phyloP scores from a whole-genome alignment of 2,329 filamentous ascomycete genomes.

The Hypocreales sp. region DNA sequence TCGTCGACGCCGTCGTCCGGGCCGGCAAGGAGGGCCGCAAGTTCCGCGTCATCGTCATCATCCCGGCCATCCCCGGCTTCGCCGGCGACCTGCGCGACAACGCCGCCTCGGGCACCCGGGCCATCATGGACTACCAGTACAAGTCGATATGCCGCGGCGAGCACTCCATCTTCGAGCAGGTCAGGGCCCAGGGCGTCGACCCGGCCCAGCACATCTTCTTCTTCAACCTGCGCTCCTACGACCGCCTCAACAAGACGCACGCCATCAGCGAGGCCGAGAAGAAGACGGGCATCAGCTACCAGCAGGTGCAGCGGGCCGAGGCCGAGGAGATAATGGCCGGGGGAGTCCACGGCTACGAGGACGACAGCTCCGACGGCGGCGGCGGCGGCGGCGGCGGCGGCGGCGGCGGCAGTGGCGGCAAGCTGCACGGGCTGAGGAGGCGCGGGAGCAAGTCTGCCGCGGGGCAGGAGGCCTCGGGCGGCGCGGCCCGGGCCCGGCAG shows the following conservation, averaged over 20 bases:
- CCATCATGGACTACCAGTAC: constrained; percentile 98
- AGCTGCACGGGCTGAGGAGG: constrained; percentile 22
- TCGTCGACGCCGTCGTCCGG: constrained; percentile 76
- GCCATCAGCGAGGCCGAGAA: constrained; percentile 61
- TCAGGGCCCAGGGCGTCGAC: constrained; percentile 58
- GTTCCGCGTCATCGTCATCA: constrained; percentile 79
- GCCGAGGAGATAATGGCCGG: constrained; percentile 77
- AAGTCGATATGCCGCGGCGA: constrained; percentile 88
- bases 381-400: constrained; percentile 26
- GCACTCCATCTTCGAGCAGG: constrained; percentile 74
- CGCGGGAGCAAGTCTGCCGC: constrained; percentile 30
- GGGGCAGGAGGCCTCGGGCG: constrained; percentile 14
- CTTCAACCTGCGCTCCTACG: constrained; percentile 88
- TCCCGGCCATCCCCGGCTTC: constrained; percentile 86
- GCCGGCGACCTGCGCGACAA: constrained; percentile 77
- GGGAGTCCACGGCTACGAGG: constrained; percentile 46
- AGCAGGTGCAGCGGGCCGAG: constrained; percentile 74
- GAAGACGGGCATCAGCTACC: constrained; percentile 67
- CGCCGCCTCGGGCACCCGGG: constrained; percentile 71
- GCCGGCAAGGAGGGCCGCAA: constrained; percentile 73
- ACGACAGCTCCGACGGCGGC: constrained; percentile 17
- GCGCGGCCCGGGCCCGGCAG: constrained; percentile 29
- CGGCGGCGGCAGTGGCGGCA: constrained; percentile 12
- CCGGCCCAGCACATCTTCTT: constrained; percentile 73
- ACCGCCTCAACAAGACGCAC: constrained; percentile 74